Evolutionary conservation across 208 protist species (phyloP).

Genomic region (Porcisia hertigi): DNA sequence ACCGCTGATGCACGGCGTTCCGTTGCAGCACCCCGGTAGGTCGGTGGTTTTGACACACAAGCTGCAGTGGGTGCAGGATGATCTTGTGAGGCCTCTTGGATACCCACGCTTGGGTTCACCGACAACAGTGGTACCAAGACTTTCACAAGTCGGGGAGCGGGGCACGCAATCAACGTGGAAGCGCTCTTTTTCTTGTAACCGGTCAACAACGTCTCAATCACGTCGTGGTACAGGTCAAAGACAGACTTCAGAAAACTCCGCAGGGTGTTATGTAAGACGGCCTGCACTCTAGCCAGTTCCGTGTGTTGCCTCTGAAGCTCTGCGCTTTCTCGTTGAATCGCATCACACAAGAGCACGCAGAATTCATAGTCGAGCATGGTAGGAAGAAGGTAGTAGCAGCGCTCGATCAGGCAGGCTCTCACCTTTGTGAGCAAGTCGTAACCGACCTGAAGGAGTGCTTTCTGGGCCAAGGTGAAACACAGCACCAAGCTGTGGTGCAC

Average conservation of each 20-base stretch:
- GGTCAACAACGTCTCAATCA: not conserved
- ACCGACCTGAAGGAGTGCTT: slow-evolving; percentile 24
- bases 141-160: slow-evolving; percentile 3
- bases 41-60: not conserved
- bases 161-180: not conserved
- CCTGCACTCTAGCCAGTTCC: not conserved
- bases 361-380: slow-evolving; percentile 23
- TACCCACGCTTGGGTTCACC: not conserved
- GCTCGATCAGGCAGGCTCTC: slow-evolving; percentile 20
- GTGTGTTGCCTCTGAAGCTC: not conserved
- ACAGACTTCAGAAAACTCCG: slow-evolving; percentile 1
- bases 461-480: slow-evolving; percentile 12
- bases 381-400: slow-evolving; percentile 30
- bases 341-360: slow-evolving; percentile 22
- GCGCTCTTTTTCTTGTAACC: slow-evolving; percentile 9
- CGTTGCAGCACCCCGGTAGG: not conserved
- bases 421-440: slow-evolving; percentile 33
- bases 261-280: not conserved
- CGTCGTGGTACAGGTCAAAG: not conserved
- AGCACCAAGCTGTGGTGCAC: not conserved
- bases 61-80: not conserved
- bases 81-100: not conserved
- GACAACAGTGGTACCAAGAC: not conserved
- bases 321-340: not conserved
- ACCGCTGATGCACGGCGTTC: not conserved